Percentiles rank a stretch among this genome's conserved stretches.
Conservation (phyloP, 2,329 filamentous ascomycete genomes). For the Magnaporthiopsis rhizophila region DNA sequence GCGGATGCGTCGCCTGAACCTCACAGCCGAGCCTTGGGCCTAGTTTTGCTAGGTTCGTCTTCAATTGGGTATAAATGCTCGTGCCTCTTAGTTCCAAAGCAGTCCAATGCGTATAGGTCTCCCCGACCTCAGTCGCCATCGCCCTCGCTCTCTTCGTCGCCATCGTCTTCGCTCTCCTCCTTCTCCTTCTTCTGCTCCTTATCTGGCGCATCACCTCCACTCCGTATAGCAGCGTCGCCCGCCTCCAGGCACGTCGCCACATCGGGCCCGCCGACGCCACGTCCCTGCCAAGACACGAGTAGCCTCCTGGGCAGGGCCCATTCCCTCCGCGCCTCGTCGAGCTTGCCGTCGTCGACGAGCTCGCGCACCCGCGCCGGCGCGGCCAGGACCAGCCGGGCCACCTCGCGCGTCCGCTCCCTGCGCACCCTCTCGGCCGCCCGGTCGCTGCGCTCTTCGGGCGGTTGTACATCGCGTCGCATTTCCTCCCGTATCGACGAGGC, state of each 20-base stretch:
- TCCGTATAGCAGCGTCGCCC: constrained; percentile 41
- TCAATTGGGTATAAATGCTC: constrained; percentile 7
- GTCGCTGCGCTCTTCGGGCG: constrained; percentile 33
- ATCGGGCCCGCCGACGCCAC: constrained; percentile 45
- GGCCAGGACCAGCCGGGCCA: constrained; percentile 55
- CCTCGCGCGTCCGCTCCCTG: constrained; percentile 38
- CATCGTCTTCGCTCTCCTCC: background rate
- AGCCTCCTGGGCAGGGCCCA: constrained; percentile 48
- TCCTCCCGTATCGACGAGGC: constrained; percentile 46
- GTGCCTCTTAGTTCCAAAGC: background rate
- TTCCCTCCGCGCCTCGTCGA: constrained; percentile 50
- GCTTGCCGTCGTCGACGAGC: constrained; percentile 50
- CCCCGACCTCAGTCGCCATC: background rate
- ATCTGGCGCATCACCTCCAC: constrained; percentile 4
- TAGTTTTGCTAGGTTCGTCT: background rate
- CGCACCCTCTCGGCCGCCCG: constrained; percentile 24
- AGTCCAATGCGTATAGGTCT: background rate
- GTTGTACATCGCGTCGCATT: constrained; percentile 38
- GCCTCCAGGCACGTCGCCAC: constrained; percentile 45
- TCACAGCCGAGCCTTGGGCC: background rate
- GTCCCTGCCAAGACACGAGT: constrained; percentile 45
- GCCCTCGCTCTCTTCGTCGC: background rate
- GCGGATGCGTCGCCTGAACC: background rate
- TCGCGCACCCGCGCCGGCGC: constrained; percentile 50
- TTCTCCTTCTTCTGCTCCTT: background rate